Percentiles rank a stretch among this genome's conserved stretches.
phyloP scores from a whole-genome alignment of 202 grass and related monocot genomes.

The Saccharum hybrid region DNA sequence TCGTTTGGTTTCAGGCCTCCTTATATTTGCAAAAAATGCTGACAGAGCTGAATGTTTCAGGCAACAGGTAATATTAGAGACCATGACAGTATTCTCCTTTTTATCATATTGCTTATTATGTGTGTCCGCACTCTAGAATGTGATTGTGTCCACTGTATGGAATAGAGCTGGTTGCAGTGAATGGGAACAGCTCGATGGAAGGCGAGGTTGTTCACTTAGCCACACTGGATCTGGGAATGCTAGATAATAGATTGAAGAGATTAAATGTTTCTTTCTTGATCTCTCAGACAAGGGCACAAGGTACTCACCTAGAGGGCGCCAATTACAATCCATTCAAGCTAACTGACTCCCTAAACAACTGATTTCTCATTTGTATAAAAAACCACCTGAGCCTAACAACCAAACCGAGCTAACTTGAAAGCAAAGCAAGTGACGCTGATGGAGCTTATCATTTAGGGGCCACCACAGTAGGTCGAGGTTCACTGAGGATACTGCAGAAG shows the following conservation, averaged over 20 bases:
- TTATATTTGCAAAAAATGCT: conserved; percentile 95
- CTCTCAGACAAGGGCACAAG: background rate
- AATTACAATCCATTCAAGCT: background rate
- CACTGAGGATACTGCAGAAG: background rate
- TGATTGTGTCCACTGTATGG: background rate
- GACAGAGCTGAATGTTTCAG: conserved; percentile 84
- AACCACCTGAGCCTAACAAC: background rate
- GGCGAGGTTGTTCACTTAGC: background rate
- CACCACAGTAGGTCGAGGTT: background rate
- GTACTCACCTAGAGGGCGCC: background rate
- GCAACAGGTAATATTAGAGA: conserved; percentile 67
- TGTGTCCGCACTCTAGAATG: conserved; percentile 6
- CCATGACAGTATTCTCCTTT: conserved; percentile 7
- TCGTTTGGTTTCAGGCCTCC: conserved; percentile 94
- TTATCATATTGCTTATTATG: background rate
- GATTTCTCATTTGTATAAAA: background rate
- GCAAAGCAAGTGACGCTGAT: background rate
- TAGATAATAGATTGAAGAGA: background rate
- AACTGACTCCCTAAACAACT: background rate
- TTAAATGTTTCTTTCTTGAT: background rate
- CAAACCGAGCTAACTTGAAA: background rate
- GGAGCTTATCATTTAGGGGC: background rate
- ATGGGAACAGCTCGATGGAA: background rate
- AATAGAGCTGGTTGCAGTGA: background rate
- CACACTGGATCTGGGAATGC: background rate